Evolutionary conservation across 2,329 filamentous ascomycete species (phyloP).

Genomic region (Beauveria sp.): DNA sequence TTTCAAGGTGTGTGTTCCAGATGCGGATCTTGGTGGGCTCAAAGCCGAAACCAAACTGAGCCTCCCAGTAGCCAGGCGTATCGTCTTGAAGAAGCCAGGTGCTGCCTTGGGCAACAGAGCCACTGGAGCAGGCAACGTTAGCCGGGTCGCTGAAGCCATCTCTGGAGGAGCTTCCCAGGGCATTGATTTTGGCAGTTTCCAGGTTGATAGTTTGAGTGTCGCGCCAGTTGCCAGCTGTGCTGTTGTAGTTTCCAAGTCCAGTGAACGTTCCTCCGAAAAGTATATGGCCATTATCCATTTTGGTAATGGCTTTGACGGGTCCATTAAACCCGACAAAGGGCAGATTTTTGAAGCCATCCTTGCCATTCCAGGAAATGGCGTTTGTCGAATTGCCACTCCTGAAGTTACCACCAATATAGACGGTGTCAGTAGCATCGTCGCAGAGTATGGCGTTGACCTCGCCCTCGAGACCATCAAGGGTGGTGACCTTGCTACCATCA

Average conservation of each 20-base stretch:
- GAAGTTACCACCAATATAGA: constrained; percentile 89
- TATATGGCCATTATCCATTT: constrained; percentile 73
- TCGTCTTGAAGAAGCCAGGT: constrained; percentile 74
- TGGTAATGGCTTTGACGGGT: constrained; percentile 77
- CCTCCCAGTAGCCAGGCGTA: constrained; percentile 73
- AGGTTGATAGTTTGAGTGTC: constrained; percentile 81
- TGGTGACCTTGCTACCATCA: constrained; percentile 58
- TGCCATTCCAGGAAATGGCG: constrained; percentile 71
- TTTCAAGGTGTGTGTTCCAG: constrained; percentile 79
- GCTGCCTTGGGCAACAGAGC: constrained; percentile 59
- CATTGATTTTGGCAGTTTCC: constrained; percentile 64
- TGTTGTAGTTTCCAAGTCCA: constrained; percentile 69
- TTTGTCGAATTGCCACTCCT: constrained; percentile 75
- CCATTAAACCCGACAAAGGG: constrained; percentile 95
- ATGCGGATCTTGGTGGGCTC: constrained; percentile 79
- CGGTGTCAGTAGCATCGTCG: constrained; percentile 66
- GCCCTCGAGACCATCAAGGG: constrained; percentile 75
- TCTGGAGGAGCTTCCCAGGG: constrained; percentile 52
- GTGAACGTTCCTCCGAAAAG: constrained; percentile 90
- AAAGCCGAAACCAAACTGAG: constrained; percentile 76
- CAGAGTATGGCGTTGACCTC: constrained; percentile 78
- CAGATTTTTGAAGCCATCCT: constrained; percentile 66
- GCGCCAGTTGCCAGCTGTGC: constrained; percentile 50
- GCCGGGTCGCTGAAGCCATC: constrained; percentile 65
- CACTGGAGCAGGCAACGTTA: constrained; percentile 72